phyloP scores from a whole-genome alignment of 192 early-diverging fungal species.

The Geranomyces michiganensis region DNA sequence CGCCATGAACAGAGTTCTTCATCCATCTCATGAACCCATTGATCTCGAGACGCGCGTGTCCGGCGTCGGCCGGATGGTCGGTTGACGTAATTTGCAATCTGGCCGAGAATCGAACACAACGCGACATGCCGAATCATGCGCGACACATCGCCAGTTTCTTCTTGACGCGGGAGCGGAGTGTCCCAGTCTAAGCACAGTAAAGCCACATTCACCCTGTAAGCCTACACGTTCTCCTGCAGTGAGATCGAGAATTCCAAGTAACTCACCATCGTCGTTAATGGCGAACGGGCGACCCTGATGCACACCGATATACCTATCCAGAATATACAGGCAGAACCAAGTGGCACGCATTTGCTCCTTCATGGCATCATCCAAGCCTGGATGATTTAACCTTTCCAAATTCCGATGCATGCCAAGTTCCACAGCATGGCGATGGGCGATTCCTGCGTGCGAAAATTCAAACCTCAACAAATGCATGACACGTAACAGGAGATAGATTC shows the following conservation, averaged over 20 bases:
- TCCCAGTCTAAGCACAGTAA: constrained; percentile 45
- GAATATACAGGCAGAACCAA: constrained; percentile 54
- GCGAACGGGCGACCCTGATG: constrained; percentile 53
- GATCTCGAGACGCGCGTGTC: constrained; percentile 15
- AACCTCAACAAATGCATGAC: neutral
- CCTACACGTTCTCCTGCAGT: neutral
- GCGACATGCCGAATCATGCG: constrained; percentile 47
- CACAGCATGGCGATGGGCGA: constrained; percentile 52
- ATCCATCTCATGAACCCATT: constrained; percentile 38
- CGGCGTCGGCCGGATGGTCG: constrained; percentile 29
- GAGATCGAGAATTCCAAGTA: neutral
- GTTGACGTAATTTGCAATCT: constrained; percentile 52
- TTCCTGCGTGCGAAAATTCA: constrained; percentile 26
- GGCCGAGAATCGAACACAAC: constrained; percentile 50
- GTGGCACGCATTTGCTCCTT: constrained; percentile 52
- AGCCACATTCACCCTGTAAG: neutral
- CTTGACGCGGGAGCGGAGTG: constrained; percentile 45
- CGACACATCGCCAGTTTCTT: constrained; percentile 28
- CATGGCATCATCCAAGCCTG: constrained; percentile 37
- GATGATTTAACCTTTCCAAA: constrained; percentile 48
- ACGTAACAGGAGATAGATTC: neutral
- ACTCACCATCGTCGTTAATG: constrained; percentile 52
- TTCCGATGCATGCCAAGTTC: constrained; percentile 58
- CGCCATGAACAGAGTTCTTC: constrained; percentile 39
- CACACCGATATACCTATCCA: constrained; percentile 51